Conservation (phyloP, 1,284 basidiomycete genomes). For the Apiotrichum siamense region DNA sequence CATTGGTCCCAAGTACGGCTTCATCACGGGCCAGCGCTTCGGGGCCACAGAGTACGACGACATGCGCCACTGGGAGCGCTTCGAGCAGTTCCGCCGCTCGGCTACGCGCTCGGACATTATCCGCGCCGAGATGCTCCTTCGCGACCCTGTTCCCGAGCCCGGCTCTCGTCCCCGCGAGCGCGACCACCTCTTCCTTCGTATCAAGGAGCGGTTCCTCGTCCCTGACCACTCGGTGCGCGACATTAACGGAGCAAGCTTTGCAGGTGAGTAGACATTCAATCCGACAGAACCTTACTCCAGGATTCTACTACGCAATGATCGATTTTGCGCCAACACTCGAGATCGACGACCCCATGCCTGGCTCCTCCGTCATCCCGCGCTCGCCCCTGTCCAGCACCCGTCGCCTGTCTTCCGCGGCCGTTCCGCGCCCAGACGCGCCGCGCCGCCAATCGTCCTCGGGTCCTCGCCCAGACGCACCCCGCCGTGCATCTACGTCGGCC, state of each 20-base stretch:
- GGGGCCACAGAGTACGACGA: constrained; percentile 82
- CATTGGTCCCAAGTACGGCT: constrained; percentile 75
- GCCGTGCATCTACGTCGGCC: constrained; percentile 12
- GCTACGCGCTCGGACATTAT: constrained; percentile 54
- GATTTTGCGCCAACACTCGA: constrained; percentile 38
- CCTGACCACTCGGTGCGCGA: constrained; percentile 89
- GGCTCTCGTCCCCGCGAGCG: constrained; percentile 32
- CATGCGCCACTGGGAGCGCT: constrained; percentile 82
- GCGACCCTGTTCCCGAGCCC: constrained; percentile 47
- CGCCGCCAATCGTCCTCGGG: constrained; percentile 12
- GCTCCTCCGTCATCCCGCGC: constrained; percentile 22
- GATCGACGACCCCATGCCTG: constrained; percentile 21
- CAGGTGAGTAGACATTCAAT: constrained; percentile 56
- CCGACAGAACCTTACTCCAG: constrained; percentile 45
- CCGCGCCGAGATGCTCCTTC: constrained; percentile 66
- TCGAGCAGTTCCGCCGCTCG: constrained; percentile 77
- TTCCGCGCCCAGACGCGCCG: constrained; percentile 14
- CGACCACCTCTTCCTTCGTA: constrained; percentile 73
- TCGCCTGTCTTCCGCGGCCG: constrained; percentile 9
- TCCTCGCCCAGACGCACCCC: neutral
- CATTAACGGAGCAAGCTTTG: constrained; percentile 92
- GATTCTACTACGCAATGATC: constrained; percentile 67
- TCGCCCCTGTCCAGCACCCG: constrained; percentile 13
- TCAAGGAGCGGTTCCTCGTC: constrained; percentile 93
- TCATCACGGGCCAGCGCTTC: constrained; percentile 70